phyloP scores from a whole-genome alignment of 306 rosid species.

The Acacia confusa region DNA sequence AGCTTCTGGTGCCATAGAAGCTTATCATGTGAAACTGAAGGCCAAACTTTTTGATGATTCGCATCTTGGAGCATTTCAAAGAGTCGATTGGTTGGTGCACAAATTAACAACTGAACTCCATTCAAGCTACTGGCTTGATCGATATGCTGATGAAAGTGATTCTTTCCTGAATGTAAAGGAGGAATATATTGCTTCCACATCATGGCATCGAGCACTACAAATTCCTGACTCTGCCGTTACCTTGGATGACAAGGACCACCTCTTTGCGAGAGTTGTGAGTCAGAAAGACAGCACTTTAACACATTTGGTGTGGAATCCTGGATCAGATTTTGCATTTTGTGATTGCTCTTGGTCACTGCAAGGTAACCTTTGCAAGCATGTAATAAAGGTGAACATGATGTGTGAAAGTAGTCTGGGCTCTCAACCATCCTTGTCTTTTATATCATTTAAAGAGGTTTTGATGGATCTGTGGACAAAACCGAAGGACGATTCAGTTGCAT shows the following conservation, averaged over 20 bases:
- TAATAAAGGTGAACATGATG: conserved; percentile 77
- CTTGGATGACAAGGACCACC: conserved; percentile 57
- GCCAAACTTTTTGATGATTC: conserved; percentile 90
- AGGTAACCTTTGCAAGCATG: conserved; percentile 92
- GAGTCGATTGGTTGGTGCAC: conserved; percentile 98
- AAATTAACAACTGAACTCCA: conserved; percentile 90
- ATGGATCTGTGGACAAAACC: conserved; percentile 60
- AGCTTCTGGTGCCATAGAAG: conserved; percentile 91
- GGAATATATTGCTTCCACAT: conserved; percentile 85
- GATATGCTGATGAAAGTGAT: conserved; percentile 88
- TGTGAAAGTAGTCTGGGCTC: conserved; percentile 49
- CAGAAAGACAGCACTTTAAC: conserved; percentile 54
- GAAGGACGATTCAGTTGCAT: conserved; percentile 65
- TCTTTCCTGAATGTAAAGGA: conserved; percentile 87
- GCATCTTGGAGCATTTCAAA: conserved; percentile 88
- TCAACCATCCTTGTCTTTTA: conserved; percentile 67
- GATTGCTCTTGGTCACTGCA: conserved; percentile 64
- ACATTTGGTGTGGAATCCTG: conserved; percentile 90
- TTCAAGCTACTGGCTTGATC: conserved; percentile 92
- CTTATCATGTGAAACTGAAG: conserved; percentile 87
- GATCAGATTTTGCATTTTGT: conserved; percentile 85
- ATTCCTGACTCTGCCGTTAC: conserved; percentile 67
- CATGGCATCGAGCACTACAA: conserved; percentile 87
- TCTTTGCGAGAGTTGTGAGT: conserved; percentile 78
- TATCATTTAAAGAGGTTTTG: conserved; percentile 65